Evolutionary conservation across 208 protist species (phyloP).

Genomic region (Wallacemonas rigidus): DNA sequence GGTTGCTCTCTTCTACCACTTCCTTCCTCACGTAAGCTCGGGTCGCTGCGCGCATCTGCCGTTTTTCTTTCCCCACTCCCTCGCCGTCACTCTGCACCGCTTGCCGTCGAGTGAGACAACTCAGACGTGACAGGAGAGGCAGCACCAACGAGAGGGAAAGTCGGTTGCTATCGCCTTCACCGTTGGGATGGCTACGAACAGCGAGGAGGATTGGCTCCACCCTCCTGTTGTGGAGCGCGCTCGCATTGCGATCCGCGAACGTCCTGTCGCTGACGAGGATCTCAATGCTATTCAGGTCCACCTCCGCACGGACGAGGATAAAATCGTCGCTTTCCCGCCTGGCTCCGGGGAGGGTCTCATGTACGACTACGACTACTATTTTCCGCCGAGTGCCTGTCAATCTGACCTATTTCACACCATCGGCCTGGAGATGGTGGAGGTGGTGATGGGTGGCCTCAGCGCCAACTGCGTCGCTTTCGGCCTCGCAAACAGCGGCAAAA

Average conservation of each 20-base stretch:
- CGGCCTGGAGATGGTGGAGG: conserved; percentile 85
- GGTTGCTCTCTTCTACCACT: neutral
- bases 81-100: too few species aligned
- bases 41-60: neutral
- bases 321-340: conserved; percentile 80
- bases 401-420: conserved; percentile 79
- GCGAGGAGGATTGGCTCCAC: conserved; percentile 34
- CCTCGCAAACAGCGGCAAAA: conserved; percentile 82
- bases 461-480: conserved; percentile 78
- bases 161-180: neutral
- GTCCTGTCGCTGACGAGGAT: conserved; percentile 71
- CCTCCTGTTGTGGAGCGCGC: conserved; percentile 67
- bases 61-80: neutral
- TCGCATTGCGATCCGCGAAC: conserved; percentile 79
- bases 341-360: conserved; percentile 64
- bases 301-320: conserved; percentile 69
- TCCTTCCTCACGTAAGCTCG: neutral
- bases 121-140: too few species aligned
- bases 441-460: conserved; percentile 78
- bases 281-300: conserved; percentile 49
- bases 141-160: too few species aligned
- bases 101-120: too few species aligned
- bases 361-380: conserved; percentile 93
- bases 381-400: conserved; percentile 72
- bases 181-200: conserved; percentile 5